These are phyloP conservation scores for Alternaria solani DNA, from an alignment of 2,329 filamentous ascomycete species.

Conservation along the genomic window DNA sequence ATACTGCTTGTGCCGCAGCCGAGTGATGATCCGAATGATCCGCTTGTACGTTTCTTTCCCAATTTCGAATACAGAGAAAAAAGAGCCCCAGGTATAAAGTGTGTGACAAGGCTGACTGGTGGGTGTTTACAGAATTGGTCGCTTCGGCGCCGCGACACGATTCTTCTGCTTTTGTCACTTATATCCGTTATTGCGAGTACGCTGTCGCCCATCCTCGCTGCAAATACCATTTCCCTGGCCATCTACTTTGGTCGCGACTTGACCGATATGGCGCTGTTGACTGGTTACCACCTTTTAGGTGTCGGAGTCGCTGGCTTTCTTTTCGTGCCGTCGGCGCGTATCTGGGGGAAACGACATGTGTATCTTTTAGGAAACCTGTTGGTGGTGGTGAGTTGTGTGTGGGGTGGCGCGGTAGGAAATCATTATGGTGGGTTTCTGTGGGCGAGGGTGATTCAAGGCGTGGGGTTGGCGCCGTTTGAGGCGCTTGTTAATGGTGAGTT, in stretches of 20 bases:
- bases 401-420: conserved; percentile 74
- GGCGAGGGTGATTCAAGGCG: conserved; percentile 83
- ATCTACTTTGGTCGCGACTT: conserved; percentile 71
- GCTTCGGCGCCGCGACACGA: conserved; percentile 82
- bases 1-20: conserved; percentile 91
- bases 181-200: conserved; percentile 84
- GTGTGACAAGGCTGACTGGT: not conserved
- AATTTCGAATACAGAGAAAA: too few species aligned
- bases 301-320: conserved; percentile 82
- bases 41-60: conserved; percentile 62
- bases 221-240: conserved; percentile 82
- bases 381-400: conserved; percentile 76
- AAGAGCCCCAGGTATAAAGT: not conserved
- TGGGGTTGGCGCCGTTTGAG: conserved; percentile 88
- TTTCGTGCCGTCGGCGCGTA: conserved; percentile 84
- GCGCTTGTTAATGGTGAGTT: conserved; percentile 87
- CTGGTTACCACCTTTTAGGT: conserved; percentile 86
- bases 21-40: conserved; percentile 89
- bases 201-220: conserved; percentile 84
- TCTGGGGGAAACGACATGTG: conserved; percentile 92
- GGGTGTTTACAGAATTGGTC: conserved; percentile 73
- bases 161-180: conserved; percentile 79
- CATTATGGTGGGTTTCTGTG: conserved; percentile 77
- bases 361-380: conserved; percentile 81
- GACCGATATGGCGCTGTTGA: conserved; percentile 80